phyloP scores from a whole-genome alignment of 2,329 filamentous ascomycete genomes.

The Neoascochyta sp. region DNA sequence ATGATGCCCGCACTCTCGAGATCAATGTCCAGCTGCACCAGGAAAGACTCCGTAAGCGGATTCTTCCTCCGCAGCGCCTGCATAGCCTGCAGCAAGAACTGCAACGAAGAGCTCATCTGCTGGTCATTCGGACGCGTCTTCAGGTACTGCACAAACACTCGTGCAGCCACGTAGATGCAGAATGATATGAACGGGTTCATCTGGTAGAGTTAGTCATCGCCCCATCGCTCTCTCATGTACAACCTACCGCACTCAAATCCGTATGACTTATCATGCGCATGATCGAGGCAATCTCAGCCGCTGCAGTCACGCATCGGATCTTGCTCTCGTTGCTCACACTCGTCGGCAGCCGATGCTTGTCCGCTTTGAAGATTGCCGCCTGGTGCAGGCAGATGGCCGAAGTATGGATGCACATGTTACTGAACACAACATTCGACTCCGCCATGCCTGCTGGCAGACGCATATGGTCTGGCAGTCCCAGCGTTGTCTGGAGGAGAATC shows the following conservation, averaged over 20 bases:
- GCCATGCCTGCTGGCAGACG: slow-evolving; percentile 72
- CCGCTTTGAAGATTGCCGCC: slow-evolving; percentile 94
- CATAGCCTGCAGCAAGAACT: slow-evolving; percentile 88
- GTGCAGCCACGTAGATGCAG: slow-evolving; percentile 89
- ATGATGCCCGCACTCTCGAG: slow-evolving; percentile 68
- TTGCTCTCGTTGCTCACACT: slow-evolving; percentile 86
- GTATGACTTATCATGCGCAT: slow-evolving; percentile 94
- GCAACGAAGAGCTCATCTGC: slow-evolving; percentile 73
- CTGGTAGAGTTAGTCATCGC: slow-evolving; percentile 56
- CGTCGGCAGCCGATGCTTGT: slow-evolving; percentile 74
- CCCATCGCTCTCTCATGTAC: too few relatives aligned
- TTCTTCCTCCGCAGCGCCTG: slow-evolving; percentile 83
- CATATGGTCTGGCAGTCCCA: slow-evolving; percentile 75
- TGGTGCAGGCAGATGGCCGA: slow-evolving; percentile 97
- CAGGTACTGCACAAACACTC: slow-evolving; percentile 95
- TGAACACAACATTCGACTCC: slow-evolving; percentile 83
- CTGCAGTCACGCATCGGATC: slow-evolving; percentile 85
- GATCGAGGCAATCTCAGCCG: slow-evolving; percentile 87
- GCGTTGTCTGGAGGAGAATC: slow-evolving; percentile 79
- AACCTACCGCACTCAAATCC: slow-evolving; percentile 73
- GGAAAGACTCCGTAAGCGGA: slow-evolving; percentile 87
- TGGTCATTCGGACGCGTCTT: slow-evolving; percentile 86
- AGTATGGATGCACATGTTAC: slow-evolving; percentile 96
- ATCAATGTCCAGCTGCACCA: slow-evolving; percentile 90
- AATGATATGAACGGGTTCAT: slow-evolving; percentile 96